phyloP scores from a whole-genome alignment of 805 yeast genomes.

The Yarrowia sp. region DNA sequence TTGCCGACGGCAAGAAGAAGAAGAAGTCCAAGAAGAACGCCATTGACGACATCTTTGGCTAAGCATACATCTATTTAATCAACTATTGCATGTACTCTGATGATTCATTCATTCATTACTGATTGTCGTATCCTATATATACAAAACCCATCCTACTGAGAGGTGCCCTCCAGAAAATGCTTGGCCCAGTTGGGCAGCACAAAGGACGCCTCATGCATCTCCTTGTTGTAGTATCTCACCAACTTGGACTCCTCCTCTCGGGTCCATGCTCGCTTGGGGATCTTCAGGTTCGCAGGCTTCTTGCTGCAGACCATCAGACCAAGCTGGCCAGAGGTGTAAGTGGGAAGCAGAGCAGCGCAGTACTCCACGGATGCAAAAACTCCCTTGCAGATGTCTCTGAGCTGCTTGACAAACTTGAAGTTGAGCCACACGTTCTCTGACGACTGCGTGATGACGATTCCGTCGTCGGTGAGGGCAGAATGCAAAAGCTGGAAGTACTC shows the following conservation, averaged over 20 bases:
- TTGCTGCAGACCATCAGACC: conserved; percentile 97
- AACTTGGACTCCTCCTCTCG: conserved; percentile 60
- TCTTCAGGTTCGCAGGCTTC: conserved; percentile 57
- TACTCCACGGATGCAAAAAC: conserved; percentile 92
- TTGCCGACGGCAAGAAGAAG: conserved; percentile 33
- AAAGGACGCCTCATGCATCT: conserved; percentile 84
- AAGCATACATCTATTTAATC: conserved; percentile 5
- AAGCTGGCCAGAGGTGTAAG: conserved; percentile 95
- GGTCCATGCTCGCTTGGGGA: conserved; percentile 65
- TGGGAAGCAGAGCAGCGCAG: conserved; percentile 90
- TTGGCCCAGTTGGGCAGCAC: conserved; percentile 91
- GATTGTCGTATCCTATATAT: neutral
- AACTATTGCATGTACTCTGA: neutral
- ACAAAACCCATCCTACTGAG: neutral
- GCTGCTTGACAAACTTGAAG: conserved; percentile 73
- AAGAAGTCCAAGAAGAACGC: conserved; percentile 52
- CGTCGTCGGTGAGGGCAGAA: conserved; percentile 59
- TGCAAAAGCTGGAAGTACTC: conserved; percentile 68
- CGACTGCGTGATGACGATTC: conserved; percentile 80
- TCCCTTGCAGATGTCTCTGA: conserved; percentile 75
- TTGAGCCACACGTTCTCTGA: conserved; percentile 89
- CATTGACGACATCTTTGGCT: conserved; percentile 77
- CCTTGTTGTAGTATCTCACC: conserved; percentile 78
- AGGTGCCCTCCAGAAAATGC: conserved; percentile 41
- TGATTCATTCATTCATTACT: conserved; percentile 1